Conservation (phyloP, 2,329 filamentous ascomycete species). For the Zymoseptoria crescenta region DNA sequence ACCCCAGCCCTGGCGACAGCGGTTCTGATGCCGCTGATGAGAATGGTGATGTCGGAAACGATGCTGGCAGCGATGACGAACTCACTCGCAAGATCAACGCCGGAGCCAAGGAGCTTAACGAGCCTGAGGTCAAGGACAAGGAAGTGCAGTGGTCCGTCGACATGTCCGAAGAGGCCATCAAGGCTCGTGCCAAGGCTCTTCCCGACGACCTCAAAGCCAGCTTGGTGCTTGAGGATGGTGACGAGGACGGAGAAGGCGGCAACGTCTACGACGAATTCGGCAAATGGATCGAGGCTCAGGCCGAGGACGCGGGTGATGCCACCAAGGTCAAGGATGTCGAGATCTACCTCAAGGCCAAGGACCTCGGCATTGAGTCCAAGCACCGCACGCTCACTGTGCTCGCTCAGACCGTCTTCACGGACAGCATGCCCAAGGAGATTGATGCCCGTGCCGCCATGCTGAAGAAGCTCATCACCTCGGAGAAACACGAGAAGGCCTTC, state of each 20-base stretch:
- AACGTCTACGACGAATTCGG: constrained; percentile 85
- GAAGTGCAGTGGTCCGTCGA: constrained; percentile 95
- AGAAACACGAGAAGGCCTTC: constrained; percentile 91
- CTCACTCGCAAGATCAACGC: constrained; percentile 67
- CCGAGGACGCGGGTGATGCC: constrained; percentile 62
- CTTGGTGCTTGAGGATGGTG: constrained; percentile 62
- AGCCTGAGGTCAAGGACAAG: constrained; percentile 57
- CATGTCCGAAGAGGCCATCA: constrained; percentile 90
- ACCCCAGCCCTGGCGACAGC: constrained; percentile 58
- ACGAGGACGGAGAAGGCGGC: constrained; percentile 73
- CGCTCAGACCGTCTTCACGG: constrained; percentile 86
- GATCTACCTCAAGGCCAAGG: constrained; percentile 94
- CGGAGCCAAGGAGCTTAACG: constrained; percentile 65
- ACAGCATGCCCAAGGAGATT: constrained; percentile 83
- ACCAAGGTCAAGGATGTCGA: constrained; percentile 78
- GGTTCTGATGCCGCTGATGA: constrained; percentile 57
- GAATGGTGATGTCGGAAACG: constrained; percentile 57
- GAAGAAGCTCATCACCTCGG: constrained; percentile 78
- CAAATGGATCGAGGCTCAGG: constrained; percentile 79
- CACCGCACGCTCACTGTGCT: constrained; percentile 88
- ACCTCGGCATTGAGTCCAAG: constrained; percentile 88
- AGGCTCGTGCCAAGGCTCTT: constrained; percentile 84
- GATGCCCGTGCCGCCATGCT: constrained; percentile 75
- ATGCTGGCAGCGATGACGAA: constrained; percentile 83
- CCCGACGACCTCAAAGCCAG: constrained; percentile 86